These are phyloP conservation scores for Aspergillus nomiae DNA, from an alignment of 2,329 filamentous ascomycete species.

Conservation along the genomic window DNA sequence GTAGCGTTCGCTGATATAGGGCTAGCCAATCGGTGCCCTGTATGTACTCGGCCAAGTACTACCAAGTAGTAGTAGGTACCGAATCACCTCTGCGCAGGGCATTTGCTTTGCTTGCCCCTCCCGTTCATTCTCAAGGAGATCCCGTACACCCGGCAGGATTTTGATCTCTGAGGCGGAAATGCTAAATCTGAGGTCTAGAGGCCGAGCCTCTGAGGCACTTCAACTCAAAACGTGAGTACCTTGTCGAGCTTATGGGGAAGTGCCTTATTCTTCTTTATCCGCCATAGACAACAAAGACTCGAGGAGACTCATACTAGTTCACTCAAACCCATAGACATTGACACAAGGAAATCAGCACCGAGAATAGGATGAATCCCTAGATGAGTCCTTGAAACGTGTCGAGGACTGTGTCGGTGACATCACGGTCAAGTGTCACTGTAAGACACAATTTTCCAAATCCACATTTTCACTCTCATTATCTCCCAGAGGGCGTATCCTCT, in stretches of 20 bases:
- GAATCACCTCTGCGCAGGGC: background rate
- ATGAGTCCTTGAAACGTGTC: background rate
- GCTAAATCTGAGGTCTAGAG: background rate
- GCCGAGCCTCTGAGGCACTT: background rate
- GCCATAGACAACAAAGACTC: background rate
- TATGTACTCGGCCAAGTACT: background rate
- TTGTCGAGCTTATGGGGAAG: background rate
- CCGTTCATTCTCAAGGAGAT: background rate
- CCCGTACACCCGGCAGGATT: background rate
- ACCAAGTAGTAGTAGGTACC: background rate
- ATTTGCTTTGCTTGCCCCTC: background rate
- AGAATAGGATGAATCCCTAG: background rate
- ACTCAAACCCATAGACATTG: background rate
- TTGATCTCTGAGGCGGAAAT: background rate
- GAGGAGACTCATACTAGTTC: background rate
- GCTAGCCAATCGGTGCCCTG: background rate
- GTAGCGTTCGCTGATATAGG: background rate
- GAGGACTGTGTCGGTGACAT: background rate
- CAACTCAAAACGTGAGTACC: background rate
- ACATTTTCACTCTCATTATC: background rate
- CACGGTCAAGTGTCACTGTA: background rate
- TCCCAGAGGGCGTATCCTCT: background rate
- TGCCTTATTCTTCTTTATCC: background rate
- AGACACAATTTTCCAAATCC: background rate
- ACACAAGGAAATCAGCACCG: background rate